Base-by-base conservation (phyloP, 306 rosid species). In the Vicia faba region DNA sequence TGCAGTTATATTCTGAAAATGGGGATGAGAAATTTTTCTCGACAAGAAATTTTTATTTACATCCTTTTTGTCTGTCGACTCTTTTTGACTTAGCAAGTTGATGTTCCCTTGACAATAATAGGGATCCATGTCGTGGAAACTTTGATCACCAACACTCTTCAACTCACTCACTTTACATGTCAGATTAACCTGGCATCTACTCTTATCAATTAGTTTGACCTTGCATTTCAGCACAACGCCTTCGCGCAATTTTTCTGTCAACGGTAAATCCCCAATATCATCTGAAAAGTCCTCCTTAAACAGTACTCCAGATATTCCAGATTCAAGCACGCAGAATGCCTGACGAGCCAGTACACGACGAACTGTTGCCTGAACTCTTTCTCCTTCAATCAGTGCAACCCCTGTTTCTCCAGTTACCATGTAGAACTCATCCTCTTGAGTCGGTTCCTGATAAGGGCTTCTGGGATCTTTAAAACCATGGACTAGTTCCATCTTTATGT, bases 381-480 rank as follows among this genome's bases (percentile, higher is more conserved):
- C 68, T 29, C 85, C 85, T 75, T 82, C 85, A 61, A 55, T 25
- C 41, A 69, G 64, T 6, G 48, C 55, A 82, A 54, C 68, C 72
- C 66, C 83, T 36, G 23, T 46, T 74, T 82, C 79, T 68, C 80
- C 77, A 54, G 83, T 66, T 66, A 82, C 63, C 83, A 82, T 82
- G 29, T 12, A 54, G 59, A 53, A 82, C 68, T 69, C 83, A 36
- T 82, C 85, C 35, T 82, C 85, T 64, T 70, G 83, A 61, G 75
- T 74, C 0, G 72, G 85, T 61, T 78, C 80, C 6, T 11, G 11
- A 38, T 78, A 82, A 46, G 83, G 80, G 25, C 26, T 66, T 72
- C 85, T 68, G 12, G 85, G 85, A 78, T 82, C 85, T 62, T 19
- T 66, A 78, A 82, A 82, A 66, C 80, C 83, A 54, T 82, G 69